These are phyloP conservation scores for Nemophila menziesii DNA, from an alignment of 257 asterid genomes.

Conservation along the genomic window DNA sequence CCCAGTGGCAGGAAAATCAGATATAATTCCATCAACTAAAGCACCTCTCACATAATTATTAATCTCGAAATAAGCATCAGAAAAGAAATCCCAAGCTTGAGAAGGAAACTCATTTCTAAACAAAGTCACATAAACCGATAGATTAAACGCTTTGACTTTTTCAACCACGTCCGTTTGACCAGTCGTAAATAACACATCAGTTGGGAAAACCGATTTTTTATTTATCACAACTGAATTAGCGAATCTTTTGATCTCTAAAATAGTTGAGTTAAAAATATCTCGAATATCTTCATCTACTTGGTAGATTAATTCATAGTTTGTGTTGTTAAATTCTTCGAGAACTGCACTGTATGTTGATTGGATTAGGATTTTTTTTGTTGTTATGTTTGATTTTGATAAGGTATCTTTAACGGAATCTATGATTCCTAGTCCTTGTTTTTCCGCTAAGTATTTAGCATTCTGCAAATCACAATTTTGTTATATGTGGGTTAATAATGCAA, in stretches of 20 bases:
- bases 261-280: conserved; percentile 47
- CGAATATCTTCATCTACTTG: conserved; percentile 37
- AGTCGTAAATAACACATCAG: conserved; percentile 13
- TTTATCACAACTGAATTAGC: conserved; percentile 54
- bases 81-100: conserved; percentile 81
- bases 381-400: conserved; percentile 34
- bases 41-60: conserved; percentile 19
- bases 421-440: conserved; percentile 48
- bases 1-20: conserved; percentile 70
- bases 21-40: conserved; percentile 42
- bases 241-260: conserved; percentile 42
- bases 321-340: conserved; percentile 31
- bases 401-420: conserved; percentile 48
- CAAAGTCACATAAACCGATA: conserved; percentile 42
- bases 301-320: conserved; percentile 58
- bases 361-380: conserved; percentile 45
- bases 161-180: conserved; percentile 36
- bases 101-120: conserved; percentile 70
- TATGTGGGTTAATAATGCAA: background rate
- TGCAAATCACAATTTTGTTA: conserved; percentile 14
- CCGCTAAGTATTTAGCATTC: conserved; percentile 75
- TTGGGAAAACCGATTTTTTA: conserved; percentile 45
- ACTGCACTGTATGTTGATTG: conserved; percentile 58
- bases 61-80: conserved; percentile 65
- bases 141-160: conserved; percentile 38